Evolutionary conservation across 805 yeast genomes (phyloP).

Genomic region (Candida bentonensis): DNA sequence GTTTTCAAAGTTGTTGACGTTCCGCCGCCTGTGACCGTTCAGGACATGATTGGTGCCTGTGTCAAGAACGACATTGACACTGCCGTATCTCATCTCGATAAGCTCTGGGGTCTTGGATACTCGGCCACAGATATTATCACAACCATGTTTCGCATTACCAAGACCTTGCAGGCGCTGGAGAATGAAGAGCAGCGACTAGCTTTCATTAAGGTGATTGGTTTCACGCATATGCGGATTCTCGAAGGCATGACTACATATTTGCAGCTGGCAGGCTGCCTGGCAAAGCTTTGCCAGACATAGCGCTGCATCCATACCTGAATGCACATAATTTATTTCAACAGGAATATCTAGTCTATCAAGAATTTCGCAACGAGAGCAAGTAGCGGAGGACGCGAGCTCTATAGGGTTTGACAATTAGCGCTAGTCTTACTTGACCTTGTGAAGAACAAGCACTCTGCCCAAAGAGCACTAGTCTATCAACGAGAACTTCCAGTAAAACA

Average conservation of each 20-base stretch:
- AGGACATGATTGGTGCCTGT: slow-evolving; percentile 43
- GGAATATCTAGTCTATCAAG: no score
- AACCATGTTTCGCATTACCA: slow-evolving; percentile 78
- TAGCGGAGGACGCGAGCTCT: no score
- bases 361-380: no score
- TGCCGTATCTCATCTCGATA: slow-evolving; percentile 48
- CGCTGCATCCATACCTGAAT: no score
- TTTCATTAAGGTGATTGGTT: slow-evolving; percentile 74
- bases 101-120: slow-evolving; percentile 81
- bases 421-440: no score
- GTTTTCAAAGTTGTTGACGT: slow-evolving; percentile 93
- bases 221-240: slow-evolving; percentile 78
- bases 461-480: not conserved
- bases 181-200: slow-evolving; percentile 60
- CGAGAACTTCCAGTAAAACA: not conserved
- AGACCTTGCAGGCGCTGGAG: slow-evolving; percentile 46
- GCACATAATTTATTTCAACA: no score
- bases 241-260: slow-evolving; percentile 87
- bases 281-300: slow-evolving; percentile 27
- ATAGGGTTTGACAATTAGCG: no score
- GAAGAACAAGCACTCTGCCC: no score
- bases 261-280: slow-evolving; percentile 73
- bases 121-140: slow-evolving; percentile 87
- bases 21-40: slow-evolving; percentile 84
- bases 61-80: slow-evolving; percentile 38